Conservation (phyloP, 768 basidiomycete genomes). For the Amanita exitialis region DNA sequence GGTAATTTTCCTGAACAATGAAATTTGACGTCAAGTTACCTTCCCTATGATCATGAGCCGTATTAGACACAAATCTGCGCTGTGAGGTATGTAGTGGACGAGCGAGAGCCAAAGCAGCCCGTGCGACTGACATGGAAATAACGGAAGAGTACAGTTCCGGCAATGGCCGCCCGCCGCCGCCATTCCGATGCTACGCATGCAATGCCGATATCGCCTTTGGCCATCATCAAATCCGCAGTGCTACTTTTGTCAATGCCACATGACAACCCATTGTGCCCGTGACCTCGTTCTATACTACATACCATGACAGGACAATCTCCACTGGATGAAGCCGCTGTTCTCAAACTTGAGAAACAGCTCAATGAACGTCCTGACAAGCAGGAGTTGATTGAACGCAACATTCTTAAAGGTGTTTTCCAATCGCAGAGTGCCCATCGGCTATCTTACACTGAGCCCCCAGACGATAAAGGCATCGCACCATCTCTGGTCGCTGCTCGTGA, state of each 20-base stretch:
- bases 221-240: too few species aligned
- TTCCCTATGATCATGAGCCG: slow-evolving; percentile 38
- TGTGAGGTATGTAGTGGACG: slow-evolving; percentile 23
- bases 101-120: slow-evolving; percentile 24
- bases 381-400: slow-evolving; percentile 58
- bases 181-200: too few species aligned
- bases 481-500: slow-evolving; percentile 50
- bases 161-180: slow-evolving; percentile 3
- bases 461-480: slow-evolving; percentile 51
- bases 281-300: background rate
- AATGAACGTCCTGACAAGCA: slow-evolving; percentile 45
- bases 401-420: slow-evolving; percentile 44
- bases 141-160: background rate
- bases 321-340: slow-evolving; percentile 16
- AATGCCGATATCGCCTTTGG: too few species aligned
- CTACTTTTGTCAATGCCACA: background rate
- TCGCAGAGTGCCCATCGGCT: too few species aligned
- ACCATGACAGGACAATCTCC: slow-evolving; percentile 10
- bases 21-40: slow-evolving; percentile 22
- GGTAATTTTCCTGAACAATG: background rate
- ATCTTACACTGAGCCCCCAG: slow-evolving; percentile 19
- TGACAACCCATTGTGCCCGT: background rate
- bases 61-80: slow-evolving; percentile 34
- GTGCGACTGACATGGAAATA: slow-evolving; percentile 30
- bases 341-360: slow-evolving; percentile 45